phyloP scores from a whole-genome alignment of 148 eudicot species.

The Selenicereus undatus region DNA sequence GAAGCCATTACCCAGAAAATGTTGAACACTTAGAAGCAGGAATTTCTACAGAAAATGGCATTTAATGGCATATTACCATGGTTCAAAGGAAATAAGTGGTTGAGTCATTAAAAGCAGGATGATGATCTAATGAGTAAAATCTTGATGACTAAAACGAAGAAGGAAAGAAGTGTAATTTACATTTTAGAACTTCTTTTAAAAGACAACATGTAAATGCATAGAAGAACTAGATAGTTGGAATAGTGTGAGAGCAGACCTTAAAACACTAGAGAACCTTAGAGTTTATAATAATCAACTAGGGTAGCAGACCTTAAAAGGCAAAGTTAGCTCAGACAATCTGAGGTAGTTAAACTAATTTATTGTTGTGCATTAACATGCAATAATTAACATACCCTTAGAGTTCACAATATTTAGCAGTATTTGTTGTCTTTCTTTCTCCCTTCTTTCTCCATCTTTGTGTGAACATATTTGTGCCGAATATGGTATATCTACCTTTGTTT shows the following conservation, averaged over 20 bases:
- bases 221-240: constrained; percentile 40
- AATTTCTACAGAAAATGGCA: no score
- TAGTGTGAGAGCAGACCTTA: constrained; percentile 27
- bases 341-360: no score
- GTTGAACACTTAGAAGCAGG: no score
- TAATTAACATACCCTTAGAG: constrained; percentile 20
- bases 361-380: no score
- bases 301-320: no score
- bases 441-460: constrained; percentile 4
- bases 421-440: constrained; percentile 23
- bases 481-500: no score
- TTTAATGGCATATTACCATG: no score
- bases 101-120: constrained; percentile 21
- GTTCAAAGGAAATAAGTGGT: constrained; percentile 24
- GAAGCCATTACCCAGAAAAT: no score
- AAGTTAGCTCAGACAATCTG: neutral
- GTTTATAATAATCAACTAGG: no score
- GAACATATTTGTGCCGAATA: neutral
- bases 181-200: neutral
- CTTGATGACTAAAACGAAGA: constrained; percentile 14
- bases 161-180: constrained; percentile 19
- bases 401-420: constrained; percentile 15
- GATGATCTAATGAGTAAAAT: constrained; percentile 24
- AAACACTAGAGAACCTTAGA: constrained; percentile 18
- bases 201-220: constrained; percentile 23